Evolutionary conservation across 176 grass and related monocot genomes (phyloP).

Genomic region (Oryza meyeriana): DNA sequence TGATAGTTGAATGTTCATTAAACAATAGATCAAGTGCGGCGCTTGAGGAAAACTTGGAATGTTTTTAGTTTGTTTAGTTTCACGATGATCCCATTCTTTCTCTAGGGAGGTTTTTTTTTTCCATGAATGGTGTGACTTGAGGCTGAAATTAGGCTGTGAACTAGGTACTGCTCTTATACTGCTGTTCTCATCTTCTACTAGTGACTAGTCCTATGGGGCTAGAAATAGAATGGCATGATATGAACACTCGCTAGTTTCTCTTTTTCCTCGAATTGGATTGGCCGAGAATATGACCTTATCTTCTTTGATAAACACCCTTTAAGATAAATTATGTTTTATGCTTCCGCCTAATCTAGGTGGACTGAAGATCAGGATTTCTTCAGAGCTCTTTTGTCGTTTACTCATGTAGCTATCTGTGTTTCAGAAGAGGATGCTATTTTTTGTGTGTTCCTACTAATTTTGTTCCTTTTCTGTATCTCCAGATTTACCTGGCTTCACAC

Average conservation of each 20-base stretch:
- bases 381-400: neutral
- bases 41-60: neutral
- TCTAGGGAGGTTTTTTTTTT: too few species aligned
- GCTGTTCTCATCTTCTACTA: neutral
- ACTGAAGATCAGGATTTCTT: neutral
- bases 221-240: neutral
- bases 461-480: conserved; percentile 28
- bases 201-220: neutral
- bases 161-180: neutral
- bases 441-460: conserved; percentile 15
- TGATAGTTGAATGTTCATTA: neutral
- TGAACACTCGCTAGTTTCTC: neutral
- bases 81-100: neutral
- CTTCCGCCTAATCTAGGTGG: neutral
- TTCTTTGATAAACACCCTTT: neutral
- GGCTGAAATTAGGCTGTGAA: conserved; percentile 14
- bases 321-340: neutral
- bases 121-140: too few species aligned
- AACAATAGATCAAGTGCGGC: neutral
- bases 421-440: neutral
- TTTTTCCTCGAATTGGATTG: neutral
- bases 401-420: conserved; percentile 2
- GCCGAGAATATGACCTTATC: neutral
- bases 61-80: neutral
- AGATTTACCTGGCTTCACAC: conserved; percentile 99